These are phyloP conservation scores for Fagus crenata DNA, from an alignment of 306 rosid genomes.

Conservation along the genomic window DNA sequence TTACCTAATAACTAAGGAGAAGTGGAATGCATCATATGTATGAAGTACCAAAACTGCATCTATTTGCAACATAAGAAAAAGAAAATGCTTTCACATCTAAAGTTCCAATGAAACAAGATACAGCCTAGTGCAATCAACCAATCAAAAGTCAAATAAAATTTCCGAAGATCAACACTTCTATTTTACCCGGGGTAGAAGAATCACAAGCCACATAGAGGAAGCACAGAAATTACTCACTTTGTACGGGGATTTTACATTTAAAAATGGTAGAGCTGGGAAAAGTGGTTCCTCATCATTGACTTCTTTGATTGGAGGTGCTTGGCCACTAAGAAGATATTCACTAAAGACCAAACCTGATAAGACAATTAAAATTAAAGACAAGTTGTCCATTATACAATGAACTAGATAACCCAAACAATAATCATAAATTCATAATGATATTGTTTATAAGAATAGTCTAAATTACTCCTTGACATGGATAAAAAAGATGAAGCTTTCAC, in stretches of 20 bases:
- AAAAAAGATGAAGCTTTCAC: background rate
- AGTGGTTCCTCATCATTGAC: conserved; percentile 92
- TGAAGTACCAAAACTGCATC: background rate
- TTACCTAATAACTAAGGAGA: background rate
- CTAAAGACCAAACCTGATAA: conserved; percentile 87
- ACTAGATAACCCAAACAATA: background rate
- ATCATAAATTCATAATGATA: background rate
- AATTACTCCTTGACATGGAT: background rate
- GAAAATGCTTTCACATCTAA: background rate
- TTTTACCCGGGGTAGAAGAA: background rate
- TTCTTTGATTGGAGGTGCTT: conserved; percentile 77
- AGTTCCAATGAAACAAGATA: background rate
- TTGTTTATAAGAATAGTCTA: background rate
- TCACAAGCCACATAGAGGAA: conserved; percentile 14
- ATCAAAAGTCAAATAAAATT: background rate
- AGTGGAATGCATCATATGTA: background rate
- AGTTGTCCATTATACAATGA: background rate
- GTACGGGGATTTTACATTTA: conserved; percentile 50
- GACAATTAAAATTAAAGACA: conserved; percentile 33
- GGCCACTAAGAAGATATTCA: conserved; percentile 87
- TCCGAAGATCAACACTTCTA: background rate
- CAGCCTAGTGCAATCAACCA: background rate
- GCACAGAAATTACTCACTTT: conserved; percentile 50
- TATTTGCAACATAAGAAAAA: background rate
- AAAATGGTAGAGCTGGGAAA: conserved; percentile 72